phyloP scores from a whole-genome alignment of 805 yeast genomes.

The Ogataea paradorogensis region DNA sequence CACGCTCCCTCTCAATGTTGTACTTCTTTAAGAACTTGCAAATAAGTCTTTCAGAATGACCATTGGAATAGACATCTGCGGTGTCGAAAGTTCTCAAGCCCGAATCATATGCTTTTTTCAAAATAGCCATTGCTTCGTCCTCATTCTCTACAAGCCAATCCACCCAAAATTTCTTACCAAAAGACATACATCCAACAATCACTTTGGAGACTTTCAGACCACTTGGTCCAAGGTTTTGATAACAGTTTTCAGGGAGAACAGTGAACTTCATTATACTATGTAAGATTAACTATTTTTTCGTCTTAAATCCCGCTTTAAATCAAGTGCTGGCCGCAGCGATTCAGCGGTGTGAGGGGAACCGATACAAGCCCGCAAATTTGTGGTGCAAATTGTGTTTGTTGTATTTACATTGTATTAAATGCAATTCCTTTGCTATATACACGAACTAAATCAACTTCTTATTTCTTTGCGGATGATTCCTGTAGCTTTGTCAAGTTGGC shows the following conservation, averaged over 20 bases:
- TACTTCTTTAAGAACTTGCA: slow-evolving; percentile 54
- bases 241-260: neutral
- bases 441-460: neutral
- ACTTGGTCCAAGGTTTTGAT: slow-evolving; percentile 8
- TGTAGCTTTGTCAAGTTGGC: slow-evolving; percentile 34
- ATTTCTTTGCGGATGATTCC: neutral
- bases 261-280: neutral
- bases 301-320: neutral
- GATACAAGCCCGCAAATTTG: no score
- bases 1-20: slow-evolving; percentile 50
- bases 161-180: slow-evolving; percentile 42
- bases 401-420: no score
- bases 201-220: slow-evolving; percentile 50
- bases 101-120: slow-evolving; percentile 45
- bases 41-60: slow-evolving; percentile 45
- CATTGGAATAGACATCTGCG: slow-evolving; percentile 47
- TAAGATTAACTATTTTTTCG: neutral
- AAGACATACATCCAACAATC: slow-evolving; percentile 55
- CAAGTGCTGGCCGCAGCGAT: no score
- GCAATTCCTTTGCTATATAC: slow-evolving; percentile 1
- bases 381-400: no score
- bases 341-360: no score
- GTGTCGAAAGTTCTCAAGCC: slow-evolving; percentile 52
- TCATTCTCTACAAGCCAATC: slow-evolving; percentile 48
- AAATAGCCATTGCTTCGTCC: slow-evolving; percentile 40